Evolutionary conservation across 1,139 yeast species (phyloP).

Genomic region (Lodderomyces beijingensis): DNA sequence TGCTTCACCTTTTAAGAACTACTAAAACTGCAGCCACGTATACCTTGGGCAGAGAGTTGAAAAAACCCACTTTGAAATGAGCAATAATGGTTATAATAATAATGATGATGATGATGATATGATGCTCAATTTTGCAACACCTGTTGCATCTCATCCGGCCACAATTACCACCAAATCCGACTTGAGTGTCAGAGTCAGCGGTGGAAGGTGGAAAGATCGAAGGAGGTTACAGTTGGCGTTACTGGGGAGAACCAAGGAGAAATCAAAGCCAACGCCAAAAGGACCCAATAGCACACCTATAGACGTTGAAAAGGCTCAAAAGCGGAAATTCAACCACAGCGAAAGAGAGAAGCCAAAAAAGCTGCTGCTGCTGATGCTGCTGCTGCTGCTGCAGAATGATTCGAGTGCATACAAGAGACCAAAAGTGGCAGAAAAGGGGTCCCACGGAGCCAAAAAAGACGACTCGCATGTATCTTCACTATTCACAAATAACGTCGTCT

Average conservation of each 20-base stretch:
- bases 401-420: constrained; percentile 17
- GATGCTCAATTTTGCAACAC: constrained; percentile 57
- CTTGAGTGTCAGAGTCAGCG: constrained; percentile 39
- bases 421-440: constrained; percentile 38
- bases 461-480: constrained; percentile 77
- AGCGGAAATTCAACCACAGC: constrained; percentile 5
- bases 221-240: constrained; percentile 50
- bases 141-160: constrained; percentile 18
- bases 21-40: no score
- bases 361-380: neutral
- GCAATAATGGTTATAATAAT: neutral
- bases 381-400: no score
- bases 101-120: constrained; percentile 56
- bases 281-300: constrained; percentile 38
- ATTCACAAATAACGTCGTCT: constrained; percentile 63
- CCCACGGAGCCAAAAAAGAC: constrained; percentile 37
- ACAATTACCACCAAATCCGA: constrained; percentile 5
- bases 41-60: no score
- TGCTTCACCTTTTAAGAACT: no score
- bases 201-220: constrained; percentile 81
- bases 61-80: no score
- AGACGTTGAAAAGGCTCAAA: constrained; percentile 14
- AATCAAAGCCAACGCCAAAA: constrained; percentile 19
- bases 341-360: neutral
- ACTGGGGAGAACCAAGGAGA: constrained; percentile 40